Conservation (phyloP, 106 monocot species). For the Dioscorea alata region DNA sequence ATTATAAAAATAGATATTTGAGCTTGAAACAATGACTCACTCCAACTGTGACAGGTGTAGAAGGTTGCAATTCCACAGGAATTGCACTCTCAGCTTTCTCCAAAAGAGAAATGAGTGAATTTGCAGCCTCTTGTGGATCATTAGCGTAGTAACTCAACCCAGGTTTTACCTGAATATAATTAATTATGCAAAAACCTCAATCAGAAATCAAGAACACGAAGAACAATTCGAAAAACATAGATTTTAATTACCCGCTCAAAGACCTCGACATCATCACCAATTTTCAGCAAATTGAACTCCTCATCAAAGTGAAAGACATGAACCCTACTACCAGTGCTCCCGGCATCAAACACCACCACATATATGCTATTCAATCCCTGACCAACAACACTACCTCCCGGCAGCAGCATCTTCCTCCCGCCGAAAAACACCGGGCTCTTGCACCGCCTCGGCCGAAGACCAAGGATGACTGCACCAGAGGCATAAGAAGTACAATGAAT, state of each 20-base stretch:
- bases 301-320: slow-evolving; percentile 74
- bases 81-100: slow-evolving; percentile 64
- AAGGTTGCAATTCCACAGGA: slow-evolving; percentile 42
- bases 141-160: slow-evolving; percentile 74
- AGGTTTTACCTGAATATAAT: slow-evolving; percentile 31
- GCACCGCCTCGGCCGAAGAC: background rate
- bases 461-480: slow-evolving; percentile 18
- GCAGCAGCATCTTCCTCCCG: slow-evolving; percentile 2
- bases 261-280: slow-evolving; percentile 69
- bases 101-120: slow-evolving; percentile 64
- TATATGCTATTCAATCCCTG: slow-evolving; percentile 42
- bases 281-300: slow-evolving; percentile 61
- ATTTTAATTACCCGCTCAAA: slow-evolving; percentile 61
- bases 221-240: too few species aligned
- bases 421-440: background rate
- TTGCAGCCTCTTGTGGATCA: slow-evolving; percentile 74
- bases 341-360: slow-evolving; percentile 85
- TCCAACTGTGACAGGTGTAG: slow-evolving; percentile 95
- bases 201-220: too few species aligned
- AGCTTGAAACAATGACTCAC: slow-evolving; percentile 31
- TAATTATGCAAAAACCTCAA: too few species aligned
- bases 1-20: background rate
- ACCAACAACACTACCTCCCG: slow-evolving; percentile 11
- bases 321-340: slow-evolving; percentile 87
- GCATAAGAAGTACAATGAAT: slow-evolving; percentile 64